Evolutionary conservation across 2,329 filamentous ascomycete species (phyloP), one percentile per base, ranked within the genome.

Genomic region (Aspergillus pseudoviridinutans): DNA sequence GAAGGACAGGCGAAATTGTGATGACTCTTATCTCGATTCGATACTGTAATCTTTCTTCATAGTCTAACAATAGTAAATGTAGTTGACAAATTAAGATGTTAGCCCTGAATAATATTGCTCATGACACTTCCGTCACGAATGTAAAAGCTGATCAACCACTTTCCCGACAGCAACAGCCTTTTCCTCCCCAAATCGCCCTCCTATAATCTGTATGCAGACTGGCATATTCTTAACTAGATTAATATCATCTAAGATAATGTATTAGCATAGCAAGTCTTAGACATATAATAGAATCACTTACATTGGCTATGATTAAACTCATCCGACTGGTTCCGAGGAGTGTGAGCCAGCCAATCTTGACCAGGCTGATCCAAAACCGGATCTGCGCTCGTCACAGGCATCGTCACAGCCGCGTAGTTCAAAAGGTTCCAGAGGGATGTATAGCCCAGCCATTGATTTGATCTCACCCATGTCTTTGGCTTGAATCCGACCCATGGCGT

Each of bases 291-390:
- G 32, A 17, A 38, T 41, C 22, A 14, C 64, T 47, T 55, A 65
- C 64, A 66, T 42, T 67, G 65, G 17, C 74, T 68, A 61, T 77
- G 69, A 65, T 82, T 80, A 28, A 78, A 78, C 56, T 66, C 67
- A 63, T 85, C 82, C 28, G 78, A 68, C 25, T 76, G 76, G 63
- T 79, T 82, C 54, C 78, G 66, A 0, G 73, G 66, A 64, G 55
- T 57, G 70, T 62, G 66, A 53, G 14, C 59, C 58, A 64, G 49
- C 58, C 77, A 78, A 0, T 61, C 68, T 42, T 62, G 52, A 51
- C 78, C 74, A n/a, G 66, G 71, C 29, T 54, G 55, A 62, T 70
- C 67, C 28, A 67, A 49, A 0, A 62, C 61, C 2, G 72, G 73
- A 59, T 81, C 75, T 1, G 77, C 77, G 29, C 72, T 66, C 0